phyloP scores from a whole-genome alignment of 2,329 filamentous ascomycete species.

The Berkeleyomyces rouxiae region DNA sequence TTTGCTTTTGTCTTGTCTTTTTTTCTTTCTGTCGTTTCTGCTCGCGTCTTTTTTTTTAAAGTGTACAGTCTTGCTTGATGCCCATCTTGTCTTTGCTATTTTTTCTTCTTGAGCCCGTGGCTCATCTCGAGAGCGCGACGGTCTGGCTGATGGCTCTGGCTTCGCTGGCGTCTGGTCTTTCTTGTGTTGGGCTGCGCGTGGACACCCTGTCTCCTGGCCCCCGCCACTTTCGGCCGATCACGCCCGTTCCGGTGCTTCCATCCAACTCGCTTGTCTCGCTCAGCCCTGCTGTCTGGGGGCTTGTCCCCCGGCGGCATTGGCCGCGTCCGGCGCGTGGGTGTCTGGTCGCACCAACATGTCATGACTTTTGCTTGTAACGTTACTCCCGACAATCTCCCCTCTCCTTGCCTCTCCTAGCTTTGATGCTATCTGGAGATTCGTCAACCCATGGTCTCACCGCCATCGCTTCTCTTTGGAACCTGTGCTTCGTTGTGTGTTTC shows the following conservation, averaged over 20 bases:
- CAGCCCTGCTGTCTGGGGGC: neutral
- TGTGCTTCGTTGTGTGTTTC: conserved; percentile 4
- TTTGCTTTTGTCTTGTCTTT: neutral
- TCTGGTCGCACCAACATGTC: neutral
- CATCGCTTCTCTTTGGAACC: neutral
- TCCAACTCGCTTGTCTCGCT: neutral
- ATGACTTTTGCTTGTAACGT: conserved; percentile 7
- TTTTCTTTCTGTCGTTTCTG: neutral
- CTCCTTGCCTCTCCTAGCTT: neutral
- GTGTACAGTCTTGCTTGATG: conserved; percentile 1
- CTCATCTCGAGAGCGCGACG: neutral
- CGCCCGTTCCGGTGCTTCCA: neutral
- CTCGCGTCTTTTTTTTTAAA: neutral
- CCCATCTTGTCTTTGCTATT: conserved; percentile 3
- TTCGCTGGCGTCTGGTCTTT: neutral
- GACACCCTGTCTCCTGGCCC: too few relatives aligned
- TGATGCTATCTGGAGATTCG: neutral
- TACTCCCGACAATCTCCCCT: neutral
- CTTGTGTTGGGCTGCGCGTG: too few relatives aligned
- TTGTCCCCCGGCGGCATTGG: neutral
- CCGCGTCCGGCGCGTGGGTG: too few relatives aligned
- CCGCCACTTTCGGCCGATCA: too few relatives aligned
- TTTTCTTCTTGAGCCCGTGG: neutral
- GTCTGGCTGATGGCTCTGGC: neutral
- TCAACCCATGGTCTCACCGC: too few relatives aligned